Percentiles rank a stretch among this genome's conserved stretches.
These are phyloP conservation scores for Micromonas commoda DNA, from an alignment of 139 green algal species.

Conservation along the genomic window DNA sequence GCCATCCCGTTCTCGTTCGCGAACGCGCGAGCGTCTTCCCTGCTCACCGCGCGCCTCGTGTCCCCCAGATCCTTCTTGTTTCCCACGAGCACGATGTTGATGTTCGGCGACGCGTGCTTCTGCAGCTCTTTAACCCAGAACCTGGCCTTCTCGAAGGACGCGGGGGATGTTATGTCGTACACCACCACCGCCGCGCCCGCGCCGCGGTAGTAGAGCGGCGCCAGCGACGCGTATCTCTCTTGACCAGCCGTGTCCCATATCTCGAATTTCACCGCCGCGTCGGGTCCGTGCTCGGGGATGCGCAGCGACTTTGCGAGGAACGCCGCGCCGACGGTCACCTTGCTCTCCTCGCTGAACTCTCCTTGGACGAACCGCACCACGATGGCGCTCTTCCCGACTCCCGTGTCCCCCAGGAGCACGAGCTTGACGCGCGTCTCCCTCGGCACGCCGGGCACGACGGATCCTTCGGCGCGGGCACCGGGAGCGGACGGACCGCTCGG, in stretches of 20 bases:
- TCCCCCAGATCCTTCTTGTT: slow-evolving; percentile 74
- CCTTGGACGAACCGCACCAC: slow-evolving; percentile 52
- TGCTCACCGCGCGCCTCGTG: too few relatives aligned
- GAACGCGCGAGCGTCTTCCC: too few relatives aligned
- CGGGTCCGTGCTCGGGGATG: background rate
- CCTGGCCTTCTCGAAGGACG: slow-evolving; percentile 53
- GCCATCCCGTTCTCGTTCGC: too few relatives aligned
- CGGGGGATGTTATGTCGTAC: slow-evolving; percentile 52
- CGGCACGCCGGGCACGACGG: too few relatives aligned
- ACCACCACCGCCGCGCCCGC: slow-evolving; percentile 49
- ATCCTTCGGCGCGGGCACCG: too few relatives aligned
- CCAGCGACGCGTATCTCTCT: slow-evolving; percentile 53
- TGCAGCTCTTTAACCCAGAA: slow-evolving; percentile 57
- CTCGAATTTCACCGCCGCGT: slow-evolving; percentile 54
- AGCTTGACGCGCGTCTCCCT: slow-evolving; percentile 66
- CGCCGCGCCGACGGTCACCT: slow-evolving; percentile 60
- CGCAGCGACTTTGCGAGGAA: slow-evolving; percentile 38
- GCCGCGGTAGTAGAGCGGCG: slow-evolving; percentile 57
- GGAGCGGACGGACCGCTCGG: too few relatives aligned
- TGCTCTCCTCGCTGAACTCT: slow-evolving; percentile 38
- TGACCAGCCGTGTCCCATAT: slow-evolving; percentile 67
- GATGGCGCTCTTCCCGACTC: slow-evolving; percentile 63
- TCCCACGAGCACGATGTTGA: slow-evolving; percentile 66
- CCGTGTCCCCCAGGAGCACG: slow-evolving; percentile 67
- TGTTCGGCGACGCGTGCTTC: slow-evolving; percentile 44